Evolutionary conservation across 1,284 basidiomycete genomes (phyloP).

Genomic region (Rhodotorula sp.): DNA sequence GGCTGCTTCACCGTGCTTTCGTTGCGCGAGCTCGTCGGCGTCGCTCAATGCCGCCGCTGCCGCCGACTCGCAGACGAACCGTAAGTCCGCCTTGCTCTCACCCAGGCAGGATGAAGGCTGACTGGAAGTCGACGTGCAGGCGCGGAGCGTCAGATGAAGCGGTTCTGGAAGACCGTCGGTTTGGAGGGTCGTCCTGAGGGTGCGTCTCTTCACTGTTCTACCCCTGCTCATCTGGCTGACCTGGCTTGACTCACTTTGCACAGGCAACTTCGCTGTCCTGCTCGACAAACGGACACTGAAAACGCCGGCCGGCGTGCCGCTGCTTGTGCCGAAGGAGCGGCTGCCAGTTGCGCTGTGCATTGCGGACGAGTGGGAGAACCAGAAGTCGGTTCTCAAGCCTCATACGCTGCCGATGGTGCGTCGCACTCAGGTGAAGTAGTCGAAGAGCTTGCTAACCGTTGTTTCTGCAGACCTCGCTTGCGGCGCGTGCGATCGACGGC

Average conservation of each 20-base stretch:
- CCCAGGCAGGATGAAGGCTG: background rate
- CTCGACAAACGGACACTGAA: slow-evolving; percentile 82
- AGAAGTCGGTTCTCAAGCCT: slow-evolving; percentile 78
- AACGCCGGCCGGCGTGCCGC: slow-evolving; percentile 74
- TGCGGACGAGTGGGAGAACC: slow-evolving; percentile 94
- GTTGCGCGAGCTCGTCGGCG: slow-evolving; percentile 17
- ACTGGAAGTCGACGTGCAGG: slow-evolving; percentile 54
- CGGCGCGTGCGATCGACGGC: slow-evolving; percentile 82
- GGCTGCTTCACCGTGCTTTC: background rate
- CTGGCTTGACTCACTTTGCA: background rate
- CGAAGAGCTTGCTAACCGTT: background rate
- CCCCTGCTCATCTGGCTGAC: too few relatives aligned
- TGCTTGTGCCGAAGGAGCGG: slow-evolving; percentile 70
- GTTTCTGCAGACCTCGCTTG: slow-evolving; percentile 73
- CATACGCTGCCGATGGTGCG: slow-evolving; percentile 86
- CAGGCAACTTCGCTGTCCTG: slow-evolving; percentile 63
- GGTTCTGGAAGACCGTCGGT: slow-evolving; percentile 87
- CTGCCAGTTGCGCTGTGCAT: slow-evolving; percentile 69
- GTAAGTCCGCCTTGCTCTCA: background rate
- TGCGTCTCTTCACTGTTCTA: slow-evolving; percentile 18
- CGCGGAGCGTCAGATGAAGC: slow-evolving; percentile 75
- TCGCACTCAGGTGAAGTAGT: slow-evolving; percentile 7
- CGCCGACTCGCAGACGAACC: slow-evolving; percentile 32
- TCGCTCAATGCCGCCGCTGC: slow-evolving; percentile 1
- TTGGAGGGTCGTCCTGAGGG: slow-evolving; percentile 60